Evolutionary conservation across 2,329 filamentous ascomycete genomes (phyloP), one percentile per base, ranked within the genome.

Genomic region (Calonectria pteridis): DNA sequence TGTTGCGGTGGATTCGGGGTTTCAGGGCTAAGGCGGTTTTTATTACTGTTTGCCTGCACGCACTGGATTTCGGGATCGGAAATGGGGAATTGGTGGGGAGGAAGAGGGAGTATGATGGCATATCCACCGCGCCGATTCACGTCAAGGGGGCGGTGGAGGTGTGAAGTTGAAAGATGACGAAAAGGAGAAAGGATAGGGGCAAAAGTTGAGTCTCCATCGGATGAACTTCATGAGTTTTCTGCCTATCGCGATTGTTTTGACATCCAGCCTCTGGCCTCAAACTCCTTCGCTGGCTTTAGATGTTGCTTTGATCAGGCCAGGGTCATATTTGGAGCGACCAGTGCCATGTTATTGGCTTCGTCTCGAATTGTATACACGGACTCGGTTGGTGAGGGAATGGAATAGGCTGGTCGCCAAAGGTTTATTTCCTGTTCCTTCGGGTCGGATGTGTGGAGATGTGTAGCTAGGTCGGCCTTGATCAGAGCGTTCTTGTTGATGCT

Each of bases 1-100:
- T 81, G 74, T 78, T 79, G 76, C 53, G 77, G 77, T 79, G 77
- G 76, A 79, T 79, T 77, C 77, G 68, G 74, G 72, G 72, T 53
- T 77, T 72, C 67, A 74, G 73, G 71, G 71, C 65, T 69, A 65
- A 59, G 74, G 63, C 71, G 70, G 71, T 70, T 75, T 70, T 66
- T 49, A 68, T 71, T 66, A 65, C 71, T 69, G 73, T 75, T 73
- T 73, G 55, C 73, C 74, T 73, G 77, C 73, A 73, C 69, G 62
- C 50, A 73, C 79, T 78, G 77, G 74, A 66, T 79, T 78, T 72
- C 59, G 73, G 68, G 53, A 72, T 75, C 46, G 68, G 67, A 75
- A 74, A 31, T 50, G 71, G 71, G 69, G 65, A 71, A 73, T 77
- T 75, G 75, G 77, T 78, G 66, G 78, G 72, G 51, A 55, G 66